These are phyloP conservation scores for Corylus americana DNA, from an alignment of 306 rosid species.

Conservation along the genomic window DNA sequence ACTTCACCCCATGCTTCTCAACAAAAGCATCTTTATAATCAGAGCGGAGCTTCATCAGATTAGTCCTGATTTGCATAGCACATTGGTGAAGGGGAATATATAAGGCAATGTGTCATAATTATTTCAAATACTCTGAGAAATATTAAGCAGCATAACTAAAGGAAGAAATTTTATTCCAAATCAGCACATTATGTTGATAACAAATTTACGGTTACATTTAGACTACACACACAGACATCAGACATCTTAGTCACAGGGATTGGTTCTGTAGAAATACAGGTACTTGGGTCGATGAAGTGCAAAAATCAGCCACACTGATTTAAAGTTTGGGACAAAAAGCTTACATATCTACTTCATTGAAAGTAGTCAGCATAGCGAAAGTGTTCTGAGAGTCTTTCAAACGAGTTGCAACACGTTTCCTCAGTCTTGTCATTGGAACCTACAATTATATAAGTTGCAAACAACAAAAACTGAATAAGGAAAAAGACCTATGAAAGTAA, in stretches of 20 bases:
- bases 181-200: not conserved
- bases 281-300: not conserved
- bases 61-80: constrained; percentile 48
- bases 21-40: constrained; percentile 65
- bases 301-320: not conserved
- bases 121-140: not conserved
- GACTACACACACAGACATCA: not conserved
- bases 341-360: constrained; percentile 70
- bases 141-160: not conserved
- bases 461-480: not conserved
- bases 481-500: not conserved
- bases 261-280: constrained; percentile 10
- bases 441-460: constrained; percentile 8
- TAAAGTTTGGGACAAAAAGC: constrained; percentile 14
- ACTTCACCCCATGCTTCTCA: constrained; percentile 62
- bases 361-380: constrained; percentile 66
- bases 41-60: constrained; percentile 59
- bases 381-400: constrained; percentile 72
- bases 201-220: not conserved
- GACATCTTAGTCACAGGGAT: not conserved
- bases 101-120: not conserved
- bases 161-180: not conserved
- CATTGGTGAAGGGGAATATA: constrained; percentile 1
- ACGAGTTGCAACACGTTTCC: constrained; percentile 68
- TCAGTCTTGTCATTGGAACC: constrained; percentile 74